phyloP scores from a whole-genome alignment of 306 rosid genomes.

The Psophocarpus tetragonolobus region DNA sequence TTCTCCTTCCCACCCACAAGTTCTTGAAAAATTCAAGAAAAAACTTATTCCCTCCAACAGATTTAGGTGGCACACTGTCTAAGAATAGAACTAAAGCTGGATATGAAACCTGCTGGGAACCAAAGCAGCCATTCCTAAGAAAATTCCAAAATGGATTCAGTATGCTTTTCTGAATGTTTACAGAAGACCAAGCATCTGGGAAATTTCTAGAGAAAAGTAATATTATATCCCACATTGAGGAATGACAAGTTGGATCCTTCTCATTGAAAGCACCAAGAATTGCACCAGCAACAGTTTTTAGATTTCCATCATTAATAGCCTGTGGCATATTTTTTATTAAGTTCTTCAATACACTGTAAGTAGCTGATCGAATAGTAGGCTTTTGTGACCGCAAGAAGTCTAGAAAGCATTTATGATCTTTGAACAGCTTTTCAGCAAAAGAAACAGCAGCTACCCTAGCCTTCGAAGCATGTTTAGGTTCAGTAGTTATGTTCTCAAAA shows the following conservation, averaged over 20 bases:
- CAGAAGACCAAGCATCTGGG: constrained; percentile 75
- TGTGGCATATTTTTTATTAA: constrained; percentile 74
- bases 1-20: constrained; percentile 80
- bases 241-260: constrained; percentile 84
- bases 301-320: constrained; percentile 68
- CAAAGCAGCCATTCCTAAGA: constrained; percentile 91
- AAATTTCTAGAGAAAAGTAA: constrained; percentile 77
- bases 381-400: constrained; percentile 74
- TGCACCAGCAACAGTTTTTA: constrained; percentile 63
- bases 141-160: constrained; percentile 79
- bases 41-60: constrained; percentile 66
- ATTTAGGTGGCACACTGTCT: constrained; percentile 71
- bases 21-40: constrained; percentile 75
- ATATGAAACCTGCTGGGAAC: constrained; percentile 83
- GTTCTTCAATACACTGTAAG: constrained; percentile 75
- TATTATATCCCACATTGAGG: constrained; percentile 89
- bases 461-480: constrained; percentile 75
- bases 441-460: constrained; percentile 73
- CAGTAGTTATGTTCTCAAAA: constrained; percentile 55
- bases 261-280: constrained; percentile 90
- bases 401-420: constrained; percentile 66
- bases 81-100: constrained; percentile 79
- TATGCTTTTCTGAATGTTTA: constrained; percentile 78
- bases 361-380: constrained; percentile 79
- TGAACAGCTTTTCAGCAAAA: constrained; percentile 76